Evolutionary conservation across 495 filamentous ascomycete genomes (phyloP), one percentile per base, ranked within the genome.

Genomic region (Aspergillus kassunensis): DNA sequence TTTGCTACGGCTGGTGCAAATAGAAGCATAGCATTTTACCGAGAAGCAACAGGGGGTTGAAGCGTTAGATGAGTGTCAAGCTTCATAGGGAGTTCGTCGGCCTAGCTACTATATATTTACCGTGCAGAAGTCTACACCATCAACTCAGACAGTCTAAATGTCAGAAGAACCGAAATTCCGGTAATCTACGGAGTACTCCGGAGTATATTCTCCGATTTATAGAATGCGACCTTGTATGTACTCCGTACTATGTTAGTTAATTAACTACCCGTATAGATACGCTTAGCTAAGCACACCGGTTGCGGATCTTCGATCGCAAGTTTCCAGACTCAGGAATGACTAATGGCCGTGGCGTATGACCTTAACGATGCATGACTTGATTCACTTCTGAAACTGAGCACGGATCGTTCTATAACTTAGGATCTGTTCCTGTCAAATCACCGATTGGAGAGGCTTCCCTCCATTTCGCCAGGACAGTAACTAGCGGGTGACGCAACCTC

Each of bases 1-100:
- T 98, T 98, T 68, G 88, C 86, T 43, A 88, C 87, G 12, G 89
- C 83, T 12, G 95, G 95, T 2, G 89, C 87, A 20, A 89, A 85
- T 60, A 66, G 80, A 59, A 90, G 83, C 60, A 77, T 98, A 50
- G 80, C 83, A 6, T 95, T 97, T 67, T 98, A 97, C 64, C 77
- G 93, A 30, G 93, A 98, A 70, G 92, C 95, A 46, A 89, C 86
- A 25, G 88, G 88, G 9, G 82, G 80, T 50, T 90, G 59, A 62
- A n/a, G 12, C 8, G 29, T 13, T 33, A n/a, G 25, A 7, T 40
- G 37, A 12, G 37, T 6, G 12, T 12, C 19, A n/a, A n/a, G n/a
- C n/a, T n/a, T n/a, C n/a, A n/a, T n/a, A n/a, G n/a, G n/a, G n/a
- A n/a, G n/a, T n/a, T n/a, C n/a, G n/a, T n/a, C n/a, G n/a, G n/a